Conservation (phyloP, 495 filamentous ascomycete genomes). For the Aspergillus bertholletiae region DNA sequence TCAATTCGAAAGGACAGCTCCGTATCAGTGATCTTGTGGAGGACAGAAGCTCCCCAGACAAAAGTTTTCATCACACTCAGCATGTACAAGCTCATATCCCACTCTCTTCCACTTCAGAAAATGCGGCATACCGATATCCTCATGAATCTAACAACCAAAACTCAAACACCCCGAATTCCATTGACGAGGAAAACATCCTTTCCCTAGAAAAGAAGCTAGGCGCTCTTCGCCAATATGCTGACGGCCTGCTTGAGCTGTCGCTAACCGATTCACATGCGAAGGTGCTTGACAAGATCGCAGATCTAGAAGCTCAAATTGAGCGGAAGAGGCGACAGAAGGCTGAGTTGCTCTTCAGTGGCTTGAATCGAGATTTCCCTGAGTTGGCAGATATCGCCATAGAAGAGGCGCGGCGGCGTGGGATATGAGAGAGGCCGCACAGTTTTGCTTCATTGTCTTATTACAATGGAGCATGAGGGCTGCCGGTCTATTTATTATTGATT, state of each 20-base stretch:
- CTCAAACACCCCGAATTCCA: background rate
- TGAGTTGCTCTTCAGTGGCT: slow-evolving; percentile 10
- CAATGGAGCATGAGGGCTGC: background rate
- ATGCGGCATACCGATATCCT: background rate
- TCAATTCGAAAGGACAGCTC: slow-evolving; percentile 8
- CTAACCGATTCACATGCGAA: slow-evolving; percentile 16
- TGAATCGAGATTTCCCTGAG: slow-evolving; percentile 20
- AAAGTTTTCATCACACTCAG: background rate
- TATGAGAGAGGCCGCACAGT: slow-evolving; percentile 1
- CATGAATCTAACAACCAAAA: background rate
- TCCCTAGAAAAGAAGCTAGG: slow-evolving; percentile 9
- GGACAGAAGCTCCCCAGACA: background rate
- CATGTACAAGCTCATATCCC: background rate
- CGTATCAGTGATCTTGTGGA: slow-evolving; percentile 17
- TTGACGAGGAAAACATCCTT: slow-evolving; percentile 9
- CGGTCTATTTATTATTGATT: too few species aligned
- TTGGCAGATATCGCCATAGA: slow-evolving; percentile 15
- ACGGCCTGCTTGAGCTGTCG: slow-evolving; percentile 15
- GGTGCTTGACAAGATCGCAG: slow-evolving; percentile 9
- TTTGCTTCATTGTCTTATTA: background rate
- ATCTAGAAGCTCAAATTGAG: slow-evolving; percentile 16
- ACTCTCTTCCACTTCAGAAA: background rate
- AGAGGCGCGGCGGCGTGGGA: slow-evolving; percentile 19
- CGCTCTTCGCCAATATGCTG: slow-evolving; percentile 11
- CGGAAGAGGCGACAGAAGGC: slow-evolving; percentile 15